These are phyloP conservation scores for Loxodes magnus DNA, from an alignment of 73 alveolate genomes.

Conservation along the genomic window DNA sequence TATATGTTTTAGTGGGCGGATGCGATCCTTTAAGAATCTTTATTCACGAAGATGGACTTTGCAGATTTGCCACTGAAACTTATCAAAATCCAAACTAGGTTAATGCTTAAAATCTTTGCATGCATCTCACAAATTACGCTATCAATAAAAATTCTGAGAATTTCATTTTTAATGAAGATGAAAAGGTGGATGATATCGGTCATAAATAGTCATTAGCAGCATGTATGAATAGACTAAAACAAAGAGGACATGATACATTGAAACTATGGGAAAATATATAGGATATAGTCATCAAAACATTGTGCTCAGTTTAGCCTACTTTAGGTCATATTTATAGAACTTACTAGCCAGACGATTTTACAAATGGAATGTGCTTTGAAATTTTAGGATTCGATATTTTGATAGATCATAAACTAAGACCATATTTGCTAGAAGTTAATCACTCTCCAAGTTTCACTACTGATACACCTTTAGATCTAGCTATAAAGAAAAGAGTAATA, in stretches of 20 bases:
- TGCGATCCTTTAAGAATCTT: constrained; percentile 72
- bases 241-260: constrained; percentile 30
- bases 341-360: constrained; percentile 47
- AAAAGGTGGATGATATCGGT: constrained; percentile 29
- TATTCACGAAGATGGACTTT: constrained; percentile 78
- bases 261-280: constrained; percentile 37
- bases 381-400: constrained; percentile 60
- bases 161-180: constrained; percentile 33
- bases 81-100: constrained; percentile 30
- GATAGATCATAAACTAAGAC: constrained; percentile 36
- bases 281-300: constrained; percentile 45
- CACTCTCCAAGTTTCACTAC: constrained; percentile 64
- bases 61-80: constrained; percentile 67
- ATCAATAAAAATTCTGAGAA: constrained; percentile 39
- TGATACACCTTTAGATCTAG: constrained; percentile 60
- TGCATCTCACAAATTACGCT: constrained; percentile 57
- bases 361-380: constrained; percentile 47
- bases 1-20: constrained; percentile 63
- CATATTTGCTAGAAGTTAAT: constrained; percentile 60
- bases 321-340: constrained; percentile 52
- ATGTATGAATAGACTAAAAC: constrained; percentile 15
- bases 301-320: constrained; percentile 37
- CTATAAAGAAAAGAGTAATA: constrained; percentile 45
- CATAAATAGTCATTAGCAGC: constrained; percentile 39
- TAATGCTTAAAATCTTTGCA: constrained; percentile 27